phyloP scores from a whole-genome alignment of 371 early-diverging fungal genomes.

The Actinomortierella ambigua region DNA sequence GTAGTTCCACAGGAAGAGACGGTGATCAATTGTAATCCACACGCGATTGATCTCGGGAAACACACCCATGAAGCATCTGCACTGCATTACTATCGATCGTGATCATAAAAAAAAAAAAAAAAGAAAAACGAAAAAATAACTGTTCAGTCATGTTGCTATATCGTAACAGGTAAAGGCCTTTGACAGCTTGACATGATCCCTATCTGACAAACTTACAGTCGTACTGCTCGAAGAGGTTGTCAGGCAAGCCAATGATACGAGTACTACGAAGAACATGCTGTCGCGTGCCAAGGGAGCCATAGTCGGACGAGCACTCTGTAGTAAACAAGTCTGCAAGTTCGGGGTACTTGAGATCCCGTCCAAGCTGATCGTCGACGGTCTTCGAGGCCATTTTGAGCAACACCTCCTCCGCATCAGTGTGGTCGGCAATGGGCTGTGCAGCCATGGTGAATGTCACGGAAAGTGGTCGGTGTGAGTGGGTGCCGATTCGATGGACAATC shows the following conservation, averaged over 20 bases:
- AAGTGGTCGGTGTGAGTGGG: neutral
- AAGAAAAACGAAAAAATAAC: neutral
- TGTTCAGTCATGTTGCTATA: neutral
- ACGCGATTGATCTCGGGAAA: conserved; percentile 89
- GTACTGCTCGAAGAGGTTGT: conserved; percentile 71
- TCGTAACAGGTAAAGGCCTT: too few relatives aligned
- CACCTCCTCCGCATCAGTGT: conserved; percentile 35
- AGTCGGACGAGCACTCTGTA: conserved; percentile 29
- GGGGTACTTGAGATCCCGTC: conserved; percentile 49
- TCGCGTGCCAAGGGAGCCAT: conserved; percentile 40
- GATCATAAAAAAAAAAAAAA: conserved; percentile 2
- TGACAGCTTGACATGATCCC: too few relatives aligned
- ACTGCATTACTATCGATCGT: conserved; percentile 58
- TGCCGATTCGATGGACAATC: conserved; percentile 1
- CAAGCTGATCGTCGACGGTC: conserved; percentile 50
- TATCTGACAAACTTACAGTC: conserved; percentile 58
- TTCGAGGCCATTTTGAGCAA: conserved; percentile 49
- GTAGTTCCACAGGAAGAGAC: conserved; percentile 91
- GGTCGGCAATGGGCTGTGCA: conserved; percentile 19
- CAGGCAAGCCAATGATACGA: conserved; percentile 65
- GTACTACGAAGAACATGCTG: conserved; percentile 58
- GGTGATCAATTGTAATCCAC: conserved; percentile 88
- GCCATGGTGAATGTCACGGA: conserved; percentile 13
- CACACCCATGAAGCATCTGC: conserved; percentile 84
- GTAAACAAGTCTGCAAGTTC: conserved; percentile 52